A percentile compares a stretch with the other conserved stretches of the same genome.
Evolutionary conservation across 192 early-diverging fungal species (phyloP).

Genomic region (Umbelopsis ramanniana): DNA sequence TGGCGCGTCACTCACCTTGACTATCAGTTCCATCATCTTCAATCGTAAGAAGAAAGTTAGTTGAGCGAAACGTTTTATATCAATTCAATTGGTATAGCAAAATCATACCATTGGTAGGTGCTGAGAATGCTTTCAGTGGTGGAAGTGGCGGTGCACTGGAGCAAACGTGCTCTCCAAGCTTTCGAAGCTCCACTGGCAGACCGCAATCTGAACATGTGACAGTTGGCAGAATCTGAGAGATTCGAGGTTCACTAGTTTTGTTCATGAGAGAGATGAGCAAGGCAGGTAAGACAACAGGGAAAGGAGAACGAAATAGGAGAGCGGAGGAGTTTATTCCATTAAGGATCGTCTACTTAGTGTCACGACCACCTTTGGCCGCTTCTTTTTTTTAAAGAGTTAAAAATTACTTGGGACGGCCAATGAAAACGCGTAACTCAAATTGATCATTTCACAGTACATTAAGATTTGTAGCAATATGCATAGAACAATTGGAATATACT

Average conservation of each 20-base stretch:
- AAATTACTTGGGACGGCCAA: too few species aligned
- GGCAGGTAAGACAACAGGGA: not conserved
- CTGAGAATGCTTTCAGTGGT: not conserved
- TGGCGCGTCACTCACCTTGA: constrained; percentile 3
- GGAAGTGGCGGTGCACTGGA: constrained; percentile 49
- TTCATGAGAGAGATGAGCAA: constrained; percentile 21
- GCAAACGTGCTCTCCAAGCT: constrained; percentile 53
- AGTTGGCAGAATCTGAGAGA: constrained; percentile 53
- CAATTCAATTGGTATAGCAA: not conserved
- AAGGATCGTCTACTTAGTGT: not conserved
- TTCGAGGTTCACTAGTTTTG: constrained; percentile 36
- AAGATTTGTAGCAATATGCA: too few species aligned
- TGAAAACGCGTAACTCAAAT: too few species aligned
- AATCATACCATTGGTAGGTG: constrained; percentile 1
- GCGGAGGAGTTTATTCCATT: not conserved
- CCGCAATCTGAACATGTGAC: constrained; percentile 61
- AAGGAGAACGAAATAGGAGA: constrained; percentile 13
- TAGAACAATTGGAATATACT: too few species aligned
- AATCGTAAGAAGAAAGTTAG: not conserved
- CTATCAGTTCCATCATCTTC: not conserved
- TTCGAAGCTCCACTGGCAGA: constrained; percentile 47
- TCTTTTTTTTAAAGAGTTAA: too few species aligned
- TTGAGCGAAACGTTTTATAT: not conserved
- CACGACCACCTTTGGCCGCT: not conserved
- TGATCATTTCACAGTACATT: too few species aligned